Evolutionary conservation across 208 protist genomes (phyloP).

Genomic region (Paratrypanosoma confusum): DNA sequence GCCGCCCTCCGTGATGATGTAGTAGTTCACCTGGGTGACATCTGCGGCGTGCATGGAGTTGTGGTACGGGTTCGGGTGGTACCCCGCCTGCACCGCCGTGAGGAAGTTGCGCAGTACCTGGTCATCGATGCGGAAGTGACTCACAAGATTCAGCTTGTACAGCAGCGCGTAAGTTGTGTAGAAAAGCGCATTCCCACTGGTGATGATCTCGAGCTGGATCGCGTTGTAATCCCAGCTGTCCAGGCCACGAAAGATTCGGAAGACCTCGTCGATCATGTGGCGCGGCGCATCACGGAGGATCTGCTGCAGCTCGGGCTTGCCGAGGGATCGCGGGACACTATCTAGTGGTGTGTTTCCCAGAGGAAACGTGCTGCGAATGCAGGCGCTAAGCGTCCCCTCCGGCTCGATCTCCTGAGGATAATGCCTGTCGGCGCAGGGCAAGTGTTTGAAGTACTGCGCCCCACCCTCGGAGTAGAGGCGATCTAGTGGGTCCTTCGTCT

Average conservation of each 20-base stretch:
- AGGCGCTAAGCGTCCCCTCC: conserved; percentile 35
- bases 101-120: conserved; percentile 73
- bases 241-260: conserved; percentile 76
- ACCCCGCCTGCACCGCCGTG: conserved; percentile 68
- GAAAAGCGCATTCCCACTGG: conserved; percentile 82
- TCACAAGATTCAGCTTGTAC: conserved; percentile 81
- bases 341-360: conserved; percentile 34
- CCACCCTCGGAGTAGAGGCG: conserved; percentile 74
- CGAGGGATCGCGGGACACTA: conserved; percentile 40
- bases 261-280: conserved; percentile 47
- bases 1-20: conserved; percentile 80
- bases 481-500: conserved; percentile 66
- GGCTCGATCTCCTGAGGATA: conserved; percentile 51
- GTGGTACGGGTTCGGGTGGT: conserved; percentile 89
- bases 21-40: conserved; percentile 89
- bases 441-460: conserved; percentile 75
- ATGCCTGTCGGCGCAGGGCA: conserved; percentile 45
- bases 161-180: conserved; percentile 73
- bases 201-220: conserved; percentile 80
- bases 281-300: conserved; percentile 32
- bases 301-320: conserved; percentile 37
- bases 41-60: conserved; percentile 89
- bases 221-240: conserved; percentile 84
- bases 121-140: conserved; percentile 77
- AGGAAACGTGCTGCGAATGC: conserved; percentile 67